phyloP scores from a whole-genome alignment of 257 asterid genomes.

The Petunia secreta region DNA sequence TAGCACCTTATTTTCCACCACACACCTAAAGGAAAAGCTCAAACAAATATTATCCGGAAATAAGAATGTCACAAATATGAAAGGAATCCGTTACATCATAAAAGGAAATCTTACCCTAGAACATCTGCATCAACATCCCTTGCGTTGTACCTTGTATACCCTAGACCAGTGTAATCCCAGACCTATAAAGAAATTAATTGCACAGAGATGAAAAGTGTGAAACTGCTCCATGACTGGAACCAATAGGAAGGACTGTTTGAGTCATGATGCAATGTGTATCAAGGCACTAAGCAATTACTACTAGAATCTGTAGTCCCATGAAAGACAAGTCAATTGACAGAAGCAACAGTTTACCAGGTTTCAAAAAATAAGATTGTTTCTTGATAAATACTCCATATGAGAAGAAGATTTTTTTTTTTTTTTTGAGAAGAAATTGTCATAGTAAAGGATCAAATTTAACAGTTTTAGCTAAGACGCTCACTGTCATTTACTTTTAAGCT shows the following conservation, averaged over 20 bases:
- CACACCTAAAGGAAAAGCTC: slow-evolving; percentile 70
- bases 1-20: slow-evolving; percentile 97
- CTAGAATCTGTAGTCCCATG: background rate
- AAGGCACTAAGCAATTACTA: background rate
- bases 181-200: slow-evolving; percentile 54
- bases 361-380: background rate
- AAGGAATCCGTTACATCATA: slow-evolving; percentile 22
- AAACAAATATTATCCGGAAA: slow-evolving; percentile 38
- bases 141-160: slow-evolving; percentile 87
- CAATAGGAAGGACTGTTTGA: background rate
- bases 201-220: background rate
- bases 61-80: slow-evolving; percentile 27
- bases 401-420: background rate
- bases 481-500: background rate
- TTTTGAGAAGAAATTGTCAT: too few species aligned
- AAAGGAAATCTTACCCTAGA: slow-evolving; percentile 69
- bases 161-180: slow-evolving; percentile 97
- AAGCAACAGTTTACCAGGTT: background rate
- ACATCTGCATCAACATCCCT: slow-evolving; percentile 72
- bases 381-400: background rate
- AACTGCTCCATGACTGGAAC: background rate
- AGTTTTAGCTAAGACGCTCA: background rate
- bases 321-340: background rate
- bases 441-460: background rate
- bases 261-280: slow-evolving; percentile 8